These are phyloP conservation scores for Corymbia maculata DNA, from an alignment of 345 rosid species.

Conservation along the genomic window DNA sequence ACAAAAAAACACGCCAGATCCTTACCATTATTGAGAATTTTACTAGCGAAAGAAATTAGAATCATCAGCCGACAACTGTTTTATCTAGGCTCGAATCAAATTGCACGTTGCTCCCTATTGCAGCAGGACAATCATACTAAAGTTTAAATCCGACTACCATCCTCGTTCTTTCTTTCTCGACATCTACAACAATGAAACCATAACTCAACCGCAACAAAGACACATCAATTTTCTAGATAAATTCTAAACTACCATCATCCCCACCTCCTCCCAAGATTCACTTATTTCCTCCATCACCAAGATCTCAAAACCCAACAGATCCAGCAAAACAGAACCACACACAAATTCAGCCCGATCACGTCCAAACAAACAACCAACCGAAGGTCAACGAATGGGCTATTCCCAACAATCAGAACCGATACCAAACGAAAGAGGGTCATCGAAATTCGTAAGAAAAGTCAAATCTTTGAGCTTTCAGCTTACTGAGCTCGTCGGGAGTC, in stretches of 20 bases:
- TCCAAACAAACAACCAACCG: neutral
- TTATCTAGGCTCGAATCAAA: neutral
- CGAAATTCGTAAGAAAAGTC: neutral
- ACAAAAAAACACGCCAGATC: neutral
- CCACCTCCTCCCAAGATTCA: neutral
- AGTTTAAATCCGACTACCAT: neutral
- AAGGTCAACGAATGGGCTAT: neutral
- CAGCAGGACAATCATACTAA: neutral
- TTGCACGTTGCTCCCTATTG: neutral
- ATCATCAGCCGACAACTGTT: neutral
- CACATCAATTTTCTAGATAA: neutral
- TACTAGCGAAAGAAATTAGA: neutral
- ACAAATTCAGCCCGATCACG: neutral
- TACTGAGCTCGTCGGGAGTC: conserved; percentile 51
- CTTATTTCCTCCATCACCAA: neutral
- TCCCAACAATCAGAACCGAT: neutral
- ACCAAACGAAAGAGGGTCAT: neutral
- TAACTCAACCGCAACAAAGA: neutral
- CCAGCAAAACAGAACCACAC: neutral
- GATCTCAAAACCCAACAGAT: neutral
- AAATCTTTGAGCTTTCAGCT: neutral
- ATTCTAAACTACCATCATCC: neutral
- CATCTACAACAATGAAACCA: neutral
- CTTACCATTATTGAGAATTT: neutral
- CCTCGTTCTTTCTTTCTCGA: neutral